A percentile compares a stretch with the other conserved stretches of the same genome.
Evolutionary conservation across 352 stramenopile species (phyloP).

Genomic region (Phytopythium cucurbitacearum): DNA sequence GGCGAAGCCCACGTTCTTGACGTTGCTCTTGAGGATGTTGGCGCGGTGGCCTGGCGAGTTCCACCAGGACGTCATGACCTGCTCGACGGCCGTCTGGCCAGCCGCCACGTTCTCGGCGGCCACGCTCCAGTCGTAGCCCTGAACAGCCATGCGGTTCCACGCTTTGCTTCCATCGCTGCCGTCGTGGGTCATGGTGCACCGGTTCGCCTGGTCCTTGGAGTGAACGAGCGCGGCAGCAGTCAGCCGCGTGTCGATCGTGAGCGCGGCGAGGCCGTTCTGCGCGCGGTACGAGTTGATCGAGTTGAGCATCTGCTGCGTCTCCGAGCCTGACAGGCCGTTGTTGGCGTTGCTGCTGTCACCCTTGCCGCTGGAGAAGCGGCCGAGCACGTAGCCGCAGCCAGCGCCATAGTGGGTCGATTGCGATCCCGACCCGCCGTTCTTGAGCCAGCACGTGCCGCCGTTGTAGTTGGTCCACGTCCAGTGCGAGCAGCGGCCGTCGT

Average conservation of each 20-base stretch:
- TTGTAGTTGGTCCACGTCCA: constrained; percentile 38
- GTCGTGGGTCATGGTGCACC: constrained; percentile 43
- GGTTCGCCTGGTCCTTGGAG: constrained; percentile 34
- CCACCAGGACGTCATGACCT: constrained; percentile 48
- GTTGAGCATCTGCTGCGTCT: constrained; percentile 38
- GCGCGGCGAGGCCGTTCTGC: constrained; percentile 23
- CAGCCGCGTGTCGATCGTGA: constrained; percentile 37
- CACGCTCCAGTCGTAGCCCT: constrained; percentile 35
- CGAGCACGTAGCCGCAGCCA: constrained; percentile 37
- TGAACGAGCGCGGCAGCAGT: constrained; percentile 29
- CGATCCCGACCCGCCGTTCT: constrained; percentile 16
- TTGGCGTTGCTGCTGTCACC: constrained; percentile 10
- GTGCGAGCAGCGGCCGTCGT: constrained; percentile 29
- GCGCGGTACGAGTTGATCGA: constrained; percentile 47
- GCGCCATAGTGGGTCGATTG: constrained; percentile 17
- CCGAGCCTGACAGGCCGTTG: constrained; percentile 28
- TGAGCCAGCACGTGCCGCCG: constrained; percentile 46
- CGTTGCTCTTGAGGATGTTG: constrained; percentile 36
- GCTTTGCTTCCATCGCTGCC: constrained; percentile 30
- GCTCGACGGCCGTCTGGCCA: constrained; percentile 28
- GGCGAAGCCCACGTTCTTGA: constrained; percentile 26
- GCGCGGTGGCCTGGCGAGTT: constrained; percentile 41
- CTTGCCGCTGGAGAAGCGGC: constrained; percentile 19
- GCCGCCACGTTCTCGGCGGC: constrained; percentile 53
- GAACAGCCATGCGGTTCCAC: constrained; percentile 27